Evolutionary conservation across 1,284 basidiomycete genomes (phyloP).

Genomic region (Cutaneotrichosporon mucoides): DNA sequence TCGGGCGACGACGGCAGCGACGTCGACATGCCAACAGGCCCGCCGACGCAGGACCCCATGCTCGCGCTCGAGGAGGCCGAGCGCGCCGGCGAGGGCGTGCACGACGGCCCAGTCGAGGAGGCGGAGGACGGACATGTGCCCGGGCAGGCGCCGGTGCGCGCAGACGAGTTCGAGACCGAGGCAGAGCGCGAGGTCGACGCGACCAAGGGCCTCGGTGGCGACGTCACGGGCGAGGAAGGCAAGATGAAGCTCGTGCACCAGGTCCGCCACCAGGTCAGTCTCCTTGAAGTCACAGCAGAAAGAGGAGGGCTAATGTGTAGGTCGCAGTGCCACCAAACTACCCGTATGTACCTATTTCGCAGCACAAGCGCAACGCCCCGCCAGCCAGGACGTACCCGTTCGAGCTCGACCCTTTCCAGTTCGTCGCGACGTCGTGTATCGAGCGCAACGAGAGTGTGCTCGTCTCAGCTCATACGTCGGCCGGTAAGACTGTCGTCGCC

Average conservation of each 20-base stretch:
- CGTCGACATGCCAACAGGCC: slow-evolving; percentile 5
- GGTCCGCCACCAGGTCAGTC: slow-evolving; percentile 36
- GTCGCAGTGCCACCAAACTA: slow-evolving; percentile 92
- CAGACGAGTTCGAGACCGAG: slow-evolving; percentile 85
- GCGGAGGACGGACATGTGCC: slow-evolving; percentile 28
- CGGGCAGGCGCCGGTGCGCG: slow-evolving; percentile 64
- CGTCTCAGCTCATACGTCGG: slow-evolving; percentile 97
- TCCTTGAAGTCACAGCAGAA: no score
- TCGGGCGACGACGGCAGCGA: slow-evolving; percentile 4
- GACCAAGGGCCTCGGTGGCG: slow-evolving; percentile 68
- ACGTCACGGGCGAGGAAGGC: slow-evolving; percentile 52
- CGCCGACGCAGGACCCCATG: slow-evolving; percentile 5
- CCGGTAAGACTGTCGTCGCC: slow-evolving; percentile 99
- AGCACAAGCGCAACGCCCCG: slow-evolving; percentile 86
- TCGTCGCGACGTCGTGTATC: slow-evolving; percentile 89
- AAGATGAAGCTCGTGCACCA: slow-evolving; percentile 50
- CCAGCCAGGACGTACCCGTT: slow-evolving; percentile 94
- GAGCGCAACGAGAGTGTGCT: slow-evolving; percentile 96
- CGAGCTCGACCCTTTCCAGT: slow-evolving; percentile 95
- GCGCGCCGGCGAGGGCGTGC: slow-evolving; percentile 9
- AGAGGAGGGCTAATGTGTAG: slow-evolving; percentile 62
- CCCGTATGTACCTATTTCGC: slow-evolving; percentile 82
- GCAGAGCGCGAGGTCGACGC: slow-evolving; percentile 82
- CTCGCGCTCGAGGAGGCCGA: neutral
- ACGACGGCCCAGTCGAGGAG: slow-evolving; percentile 20